phyloP scores from a whole-genome alignment of 208 protist genomes.

The Leishmania aethiopica region DNA sequence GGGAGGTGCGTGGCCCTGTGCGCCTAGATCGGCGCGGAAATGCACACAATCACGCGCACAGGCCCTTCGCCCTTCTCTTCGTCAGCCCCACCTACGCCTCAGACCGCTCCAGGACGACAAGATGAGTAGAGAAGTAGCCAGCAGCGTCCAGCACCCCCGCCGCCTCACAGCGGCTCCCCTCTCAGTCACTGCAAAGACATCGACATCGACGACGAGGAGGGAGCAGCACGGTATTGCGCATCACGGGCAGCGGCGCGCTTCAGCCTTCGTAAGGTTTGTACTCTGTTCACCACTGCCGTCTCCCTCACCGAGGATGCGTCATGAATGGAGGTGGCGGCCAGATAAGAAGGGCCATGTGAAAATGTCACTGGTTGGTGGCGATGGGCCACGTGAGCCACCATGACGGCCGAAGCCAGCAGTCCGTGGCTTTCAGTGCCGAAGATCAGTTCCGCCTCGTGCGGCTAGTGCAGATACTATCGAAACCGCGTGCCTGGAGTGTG shows the following conservation, averaged over 20 bases:
- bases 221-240: background rate
- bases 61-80: background rate
- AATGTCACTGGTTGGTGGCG: background rate
- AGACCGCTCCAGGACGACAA: slow-evolving; percentile 42
- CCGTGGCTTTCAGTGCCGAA: slow-evolving; percentile 24
- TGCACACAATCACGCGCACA: background rate
- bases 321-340: background rate
- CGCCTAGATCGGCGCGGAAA: background rate
- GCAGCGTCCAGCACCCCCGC: slow-evolving; percentile 47
- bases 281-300: background rate
- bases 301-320: background rate
- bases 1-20: background rate
- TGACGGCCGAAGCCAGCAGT: background rate
- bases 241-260: background rate
- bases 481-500: background rate
- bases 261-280: background rate
- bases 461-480: background rate
- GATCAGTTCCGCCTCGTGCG: slow-evolving; percentile 3
- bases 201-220: background rate
- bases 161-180: slow-evolving; percentile 3
- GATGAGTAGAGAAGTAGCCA: slow-evolving; percentile 58
- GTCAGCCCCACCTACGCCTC: background rate
- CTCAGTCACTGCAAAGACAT: background rate
- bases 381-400: background rate
- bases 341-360: background rate